These are phyloP conservation scores for Martensiomyces pterosporus DNA, from an alignment of 192 early-diverging fungal species.

Conservation along the genomic window DNA sequence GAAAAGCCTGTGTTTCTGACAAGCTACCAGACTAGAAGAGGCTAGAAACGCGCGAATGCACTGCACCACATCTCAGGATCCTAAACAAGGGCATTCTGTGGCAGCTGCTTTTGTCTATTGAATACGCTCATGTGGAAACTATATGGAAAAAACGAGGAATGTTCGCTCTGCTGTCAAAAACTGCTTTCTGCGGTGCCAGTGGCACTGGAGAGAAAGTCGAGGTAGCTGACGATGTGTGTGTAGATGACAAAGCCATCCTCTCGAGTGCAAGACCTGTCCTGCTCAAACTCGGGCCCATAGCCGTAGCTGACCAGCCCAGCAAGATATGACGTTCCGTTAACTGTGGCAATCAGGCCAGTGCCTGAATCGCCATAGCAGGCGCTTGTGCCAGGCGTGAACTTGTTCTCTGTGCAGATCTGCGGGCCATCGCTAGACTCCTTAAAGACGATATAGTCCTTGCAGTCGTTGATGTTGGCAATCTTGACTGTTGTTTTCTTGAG, in stretches of 20 bases:
- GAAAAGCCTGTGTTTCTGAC: no score
- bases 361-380: constrained; percentile 45
- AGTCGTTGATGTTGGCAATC: constrained; percentile 14
- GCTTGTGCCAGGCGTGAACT: constrained; percentile 20
- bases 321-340: constrained; percentile 13
- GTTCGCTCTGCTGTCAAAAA: no score
- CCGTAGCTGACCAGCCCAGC: constrained; percentile 45
- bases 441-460: constrained; percentile 21
- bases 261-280: constrained; percentile 33
- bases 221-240: constrained; percentile 32
- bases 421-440: constrained; percentile 38
- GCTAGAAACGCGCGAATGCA: no score
- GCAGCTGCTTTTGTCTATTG: no score
- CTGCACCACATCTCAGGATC: no score
- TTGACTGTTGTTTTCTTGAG: constrained; percentile 24
- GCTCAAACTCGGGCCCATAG: constrained; percentile 15
- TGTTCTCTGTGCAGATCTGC: constrained; percentile 44
- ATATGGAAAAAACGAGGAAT: no score
- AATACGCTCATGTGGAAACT: no score
- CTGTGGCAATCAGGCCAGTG: constrained; percentile 25
- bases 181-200: no score
- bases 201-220: constrained; percentile 13
- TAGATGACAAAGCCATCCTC: constrained; percentile 41
- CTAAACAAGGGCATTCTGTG: no score
- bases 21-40: no score